phyloP scores from a whole-genome alignment of 192 early-diverging fungal species.

The Dissophora ornata region DNA sequence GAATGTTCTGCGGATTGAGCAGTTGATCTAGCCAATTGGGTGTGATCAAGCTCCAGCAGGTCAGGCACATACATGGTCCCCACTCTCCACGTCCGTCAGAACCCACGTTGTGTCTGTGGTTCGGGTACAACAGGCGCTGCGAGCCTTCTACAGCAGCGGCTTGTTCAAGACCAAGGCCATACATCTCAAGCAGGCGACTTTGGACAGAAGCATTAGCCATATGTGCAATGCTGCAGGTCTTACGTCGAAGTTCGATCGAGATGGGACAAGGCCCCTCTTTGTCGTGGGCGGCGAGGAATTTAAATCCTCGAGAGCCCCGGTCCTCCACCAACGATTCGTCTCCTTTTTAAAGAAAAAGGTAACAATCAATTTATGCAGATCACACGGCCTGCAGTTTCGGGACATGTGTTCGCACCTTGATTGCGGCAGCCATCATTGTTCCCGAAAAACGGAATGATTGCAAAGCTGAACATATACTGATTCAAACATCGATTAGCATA shows the following conservation, averaged over 20 bases:
- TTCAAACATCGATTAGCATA: too few relatives aligned
- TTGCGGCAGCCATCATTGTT: too few relatives aligned
- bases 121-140: background rate
- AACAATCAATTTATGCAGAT: too few relatives aligned
- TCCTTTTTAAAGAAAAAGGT: background rate
- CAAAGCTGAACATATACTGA: too few relatives aligned
- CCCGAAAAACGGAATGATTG: too few relatives aligned
- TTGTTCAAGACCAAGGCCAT: background rate
- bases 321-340: background rate
- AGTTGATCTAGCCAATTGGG: background rate
- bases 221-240: background rate
- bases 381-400: too few relatives aligned
- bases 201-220: background rate
- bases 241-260: background rate
- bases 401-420: too few relatives aligned
- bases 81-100: background rate
- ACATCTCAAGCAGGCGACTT: constrained; percentile 1
- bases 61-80: background rate
- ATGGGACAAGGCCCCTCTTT: background rate
- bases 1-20: background rate
- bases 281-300: background rate
- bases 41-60: background rate
- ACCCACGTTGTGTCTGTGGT: background rate
- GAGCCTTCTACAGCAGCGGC: background rate
- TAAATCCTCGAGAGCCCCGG: background rate